Conservation (phyloP, 257 asterid genomes). For the Primulina huaijiensis region DNA sequence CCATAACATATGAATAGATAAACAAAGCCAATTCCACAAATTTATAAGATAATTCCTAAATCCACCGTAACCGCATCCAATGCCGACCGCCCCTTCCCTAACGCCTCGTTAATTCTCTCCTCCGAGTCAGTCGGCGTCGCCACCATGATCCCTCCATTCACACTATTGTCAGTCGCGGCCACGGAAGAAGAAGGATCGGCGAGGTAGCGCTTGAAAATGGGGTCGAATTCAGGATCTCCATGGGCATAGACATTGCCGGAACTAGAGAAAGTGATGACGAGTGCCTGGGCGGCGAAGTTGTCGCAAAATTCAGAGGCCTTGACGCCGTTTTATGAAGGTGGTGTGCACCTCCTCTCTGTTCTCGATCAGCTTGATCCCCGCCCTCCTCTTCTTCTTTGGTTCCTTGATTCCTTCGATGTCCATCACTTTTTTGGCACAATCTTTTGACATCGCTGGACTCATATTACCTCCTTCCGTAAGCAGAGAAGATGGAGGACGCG, state of each 20-base stretch:
- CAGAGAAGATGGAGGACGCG: no score
- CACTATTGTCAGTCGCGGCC: not conserved
- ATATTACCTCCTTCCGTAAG: no score
- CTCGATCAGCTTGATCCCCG: constrained; percentile 38
- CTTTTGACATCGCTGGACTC: no score
- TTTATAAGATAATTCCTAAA: not conserved
- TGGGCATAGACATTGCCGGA: constrained; percentile 39
- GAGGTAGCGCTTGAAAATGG: constrained; percentile 31
- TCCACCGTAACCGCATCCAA: constrained; percentile 11
- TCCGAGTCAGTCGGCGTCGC: constrained; percentile 1
- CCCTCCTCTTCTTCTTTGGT: constrained; percentile 14
- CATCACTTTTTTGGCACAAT: no score
- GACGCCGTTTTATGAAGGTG: constrained; percentile 50
- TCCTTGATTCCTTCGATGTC: no score
- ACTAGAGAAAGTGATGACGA: constrained; percentile 35
- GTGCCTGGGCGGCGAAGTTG: constrained; percentile 27
- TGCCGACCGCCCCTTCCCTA: not conserved
- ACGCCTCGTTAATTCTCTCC: constrained; percentile 3
- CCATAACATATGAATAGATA: not conserved
- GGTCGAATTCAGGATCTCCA: constrained; percentile 33
- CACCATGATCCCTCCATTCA: not conserved
- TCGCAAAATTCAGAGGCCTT: constrained; percentile 35
- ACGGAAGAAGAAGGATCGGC: not conserved
- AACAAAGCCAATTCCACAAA: not conserved
- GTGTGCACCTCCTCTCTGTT: constrained; percentile 43